phyloP scores from a whole-genome alignment of 306 rosid species.

The Prosopis cineraria region DNA sequence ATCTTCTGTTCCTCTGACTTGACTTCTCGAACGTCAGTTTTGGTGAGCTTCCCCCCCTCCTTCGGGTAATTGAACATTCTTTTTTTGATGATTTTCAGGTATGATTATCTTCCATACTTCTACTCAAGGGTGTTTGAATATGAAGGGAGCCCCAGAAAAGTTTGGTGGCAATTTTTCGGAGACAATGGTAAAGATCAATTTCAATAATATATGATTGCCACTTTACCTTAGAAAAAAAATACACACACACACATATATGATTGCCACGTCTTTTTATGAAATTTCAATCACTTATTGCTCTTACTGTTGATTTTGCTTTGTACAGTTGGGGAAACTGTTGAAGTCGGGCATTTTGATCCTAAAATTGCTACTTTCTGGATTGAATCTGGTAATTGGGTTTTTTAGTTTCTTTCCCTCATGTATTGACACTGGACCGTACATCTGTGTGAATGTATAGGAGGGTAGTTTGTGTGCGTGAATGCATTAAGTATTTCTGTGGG shows the following conservation, averaged over 20 bases:
- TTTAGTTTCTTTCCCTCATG: constrained; percentile 5
- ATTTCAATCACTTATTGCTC: constrained; percentile 9
- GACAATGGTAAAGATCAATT: constrained; percentile 64
- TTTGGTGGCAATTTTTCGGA: constrained; percentile 98
- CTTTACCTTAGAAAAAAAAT: too few species aligned
- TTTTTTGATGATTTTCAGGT: constrained; percentile 52
- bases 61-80: constrained; percentile 21
- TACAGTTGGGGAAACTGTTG: constrained; percentile 90
- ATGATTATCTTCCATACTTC: constrained; percentile 93
- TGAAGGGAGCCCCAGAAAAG: constrained; percentile 87
- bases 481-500: not conserved
- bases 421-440: constrained; percentile 9
- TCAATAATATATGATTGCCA: not conserved
- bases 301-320: constrained; percentile 29
- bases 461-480: constrained; percentile 1
- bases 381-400: constrained; percentile 65
- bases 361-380: constrained; percentile 96
- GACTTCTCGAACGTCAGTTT: constrained; percentile 12
- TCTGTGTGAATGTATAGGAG: not conserved
- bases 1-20: constrained; percentile 26
- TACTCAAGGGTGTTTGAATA: constrained; percentile 94
- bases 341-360: constrained; percentile 92
- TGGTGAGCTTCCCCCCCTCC: not conserved
- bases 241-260: too few species aligned
- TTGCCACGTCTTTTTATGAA: not conserved